Evolutionary conservation across 2,329 filamentous ascomycete species (phyloP), one percentile per base, ranked within the genome.

Genomic region (Ustulina deusta): DNA sequence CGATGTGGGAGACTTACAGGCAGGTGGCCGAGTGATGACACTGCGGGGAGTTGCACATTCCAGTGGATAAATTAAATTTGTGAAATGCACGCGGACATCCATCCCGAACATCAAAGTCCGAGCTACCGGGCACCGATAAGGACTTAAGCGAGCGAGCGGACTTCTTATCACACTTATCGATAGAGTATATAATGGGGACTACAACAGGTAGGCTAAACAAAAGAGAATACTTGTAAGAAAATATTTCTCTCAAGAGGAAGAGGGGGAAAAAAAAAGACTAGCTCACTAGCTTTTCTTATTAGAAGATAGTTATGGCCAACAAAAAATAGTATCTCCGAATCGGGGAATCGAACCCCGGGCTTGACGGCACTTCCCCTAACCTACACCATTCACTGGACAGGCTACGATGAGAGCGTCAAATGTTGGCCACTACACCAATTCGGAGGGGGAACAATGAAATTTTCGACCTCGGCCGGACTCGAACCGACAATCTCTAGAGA

Each of bases 351-450:
- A 76, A 75, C 74, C 74, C 74, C 74, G 74, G 72, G 74, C 74
- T 73, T 69, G 67, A 71, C 71, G 71, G 71, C 51, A 56, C 52
- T 10, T 20, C 20, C n/a, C 17, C 36, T 17, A 40, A 17, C 5
- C n/a, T 3, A 32, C 13, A 51, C 6, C 5, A 29, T 5, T 13
- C n/a, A n/a, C n/a, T n/a, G n/a, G n/a, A n/a, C n/a, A n/a, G n/a
- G n/a, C n/a, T n/a, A n/a, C n/a, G n/a, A 64, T 77, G 76, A 78
- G 75, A 77, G 75, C 75, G 75, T 75, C 73, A 76, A 76, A 76
- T 78, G 76, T 77, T 78, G 71, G 72, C 75, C 76, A 78, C 74
- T 74, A 74, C 74, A 77, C 75, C 79, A 75, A 76, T 77, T 78
- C 76, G 75, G 76, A 78, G 7, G 7, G 17, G 56, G 2, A 27